Evolutionary conservation across 768 basidiomycete species (phyloP), one percentile per base, ranked within the genome.

Genomic region (Multifurca ochricompacta): DNA sequence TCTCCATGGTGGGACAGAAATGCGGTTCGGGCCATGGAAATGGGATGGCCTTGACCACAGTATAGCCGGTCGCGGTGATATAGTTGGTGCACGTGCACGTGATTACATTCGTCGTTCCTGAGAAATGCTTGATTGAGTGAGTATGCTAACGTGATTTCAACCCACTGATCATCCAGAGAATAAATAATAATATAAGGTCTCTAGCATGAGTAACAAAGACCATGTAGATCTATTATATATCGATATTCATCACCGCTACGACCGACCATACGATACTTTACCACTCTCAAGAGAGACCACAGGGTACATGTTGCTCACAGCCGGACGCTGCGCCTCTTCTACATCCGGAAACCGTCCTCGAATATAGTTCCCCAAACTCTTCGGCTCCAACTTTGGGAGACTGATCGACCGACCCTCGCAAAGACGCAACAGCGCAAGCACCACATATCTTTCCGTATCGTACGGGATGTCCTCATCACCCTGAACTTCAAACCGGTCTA

Each of bases 371-470:
- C 31, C 30, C 1, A 53, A 25, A 9, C 21, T 32, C 11, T 18
- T 46, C 2, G 3, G 21, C n/a, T 53, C 45, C 8, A 18, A 31
- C 16, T 47, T 23, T 30, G 43, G 39, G 11, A 53, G 19, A 16
- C 6, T 14, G 45, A 53, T 41, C 13, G 25, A 25, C 4, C 37
- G 44, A 8, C 36, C 36, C 7, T 53, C 53, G 21, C 31, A 27
- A 13, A 53, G 53, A 41, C 44, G 44, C 30, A 45, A 36, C 11
- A 53, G 53, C n/a, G 45, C 53, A 16, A 47, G 39, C 21, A 41
- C n/a, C 30, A 25, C 45, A 2, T 46, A 47, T 53, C 34, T 53
- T 4, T 46, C 45, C 13, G 37, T 21, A 14, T 45, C 37, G 25
- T 40, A 46, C 10, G 45, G 44, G 31, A 47, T 27, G 23, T 47